phyloP scores from a whole-genome alignment of 2,329 filamentous ascomycete genomes.

The Orbilia brochopaga region DNA sequence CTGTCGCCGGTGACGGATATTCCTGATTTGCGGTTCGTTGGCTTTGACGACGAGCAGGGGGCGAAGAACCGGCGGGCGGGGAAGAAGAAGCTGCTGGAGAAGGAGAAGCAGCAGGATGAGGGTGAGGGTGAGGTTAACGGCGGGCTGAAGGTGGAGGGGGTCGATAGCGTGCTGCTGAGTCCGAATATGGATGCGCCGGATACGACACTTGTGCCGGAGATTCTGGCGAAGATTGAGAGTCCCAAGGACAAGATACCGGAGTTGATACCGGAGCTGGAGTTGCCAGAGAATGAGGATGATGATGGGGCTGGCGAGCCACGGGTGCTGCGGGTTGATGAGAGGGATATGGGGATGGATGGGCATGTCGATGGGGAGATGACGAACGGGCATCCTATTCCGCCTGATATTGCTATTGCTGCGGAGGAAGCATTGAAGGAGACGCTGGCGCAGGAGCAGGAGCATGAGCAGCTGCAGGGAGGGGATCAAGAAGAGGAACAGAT shows the following conservation, averaged over 20 bases:
- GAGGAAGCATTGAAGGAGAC: slow-evolving; percentile 25
- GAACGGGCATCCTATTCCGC: slow-evolving; percentile 32
- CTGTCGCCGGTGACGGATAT: slow-evolving; percentile 30
- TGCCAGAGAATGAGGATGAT: slow-evolving; percentile 46
- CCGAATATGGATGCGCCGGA: slow-evolving; percentile 47
- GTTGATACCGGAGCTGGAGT: slow-evolving; percentile 45
- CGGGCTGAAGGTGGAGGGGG: slow-evolving; percentile 32
- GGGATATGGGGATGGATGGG: slow-evolving; percentile 37
- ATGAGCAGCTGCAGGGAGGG: neutral
- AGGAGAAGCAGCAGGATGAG: slow-evolving; percentile 3
- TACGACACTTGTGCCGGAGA: slow-evolving; percentile 35
- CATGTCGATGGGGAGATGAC: slow-evolving; percentile 17
- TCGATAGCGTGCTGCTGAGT: slow-evolving; percentile 34
- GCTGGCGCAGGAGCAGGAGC: slow-evolving; percentile 11
- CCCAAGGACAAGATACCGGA: slow-evolving; percentile 44
- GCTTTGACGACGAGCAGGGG: slow-evolving; percentile 36
- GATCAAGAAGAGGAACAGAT: slow-evolving; percentile 8
- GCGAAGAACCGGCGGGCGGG: slow-evolving; percentile 12
- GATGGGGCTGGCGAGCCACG: slow-evolving; percentile 22
- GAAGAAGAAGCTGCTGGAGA: slow-evolving; percentile 21
- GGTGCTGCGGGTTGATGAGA: slow-evolving; percentile 11
- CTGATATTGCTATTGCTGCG: slow-evolving; percentile 26
- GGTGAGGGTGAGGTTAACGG: slow-evolving; percentile 8
- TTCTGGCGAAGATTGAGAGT: slow-evolving; percentile 47
- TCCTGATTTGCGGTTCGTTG: slow-evolving; percentile 39